Percentiles rank a stretch among this genome's conserved stretches.
Evolutionary conservation across 2,329 filamentous ascomycete species (phyloP).

Genomic region (Venturia effusa): DNA sequence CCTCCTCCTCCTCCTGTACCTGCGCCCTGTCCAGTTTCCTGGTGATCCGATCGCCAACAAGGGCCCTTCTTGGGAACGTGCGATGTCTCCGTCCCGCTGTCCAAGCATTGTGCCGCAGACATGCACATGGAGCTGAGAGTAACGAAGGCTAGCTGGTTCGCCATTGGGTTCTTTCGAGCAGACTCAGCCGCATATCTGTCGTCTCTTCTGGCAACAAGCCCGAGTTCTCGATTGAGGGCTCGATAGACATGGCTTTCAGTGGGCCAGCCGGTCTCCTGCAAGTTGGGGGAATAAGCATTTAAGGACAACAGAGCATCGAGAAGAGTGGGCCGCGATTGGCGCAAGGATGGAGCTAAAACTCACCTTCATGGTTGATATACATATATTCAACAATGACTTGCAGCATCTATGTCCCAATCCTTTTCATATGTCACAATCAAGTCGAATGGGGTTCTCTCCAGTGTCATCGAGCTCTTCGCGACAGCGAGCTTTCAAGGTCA

Average conservation of each 20-base stretch:
- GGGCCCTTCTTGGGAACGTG: too few species aligned
- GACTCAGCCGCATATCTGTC: too few species aligned
- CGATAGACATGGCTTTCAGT: too few species aligned
- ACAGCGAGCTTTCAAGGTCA: neutral
- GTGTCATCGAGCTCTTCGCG: neutral
- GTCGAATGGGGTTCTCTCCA: neutral
- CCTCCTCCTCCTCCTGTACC: neutral
- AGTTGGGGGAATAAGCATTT: neutral
- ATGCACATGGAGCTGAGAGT: too few species aligned
- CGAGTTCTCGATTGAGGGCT: too few species aligned
- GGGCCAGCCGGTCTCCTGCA: too few species aligned
- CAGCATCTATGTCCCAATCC: neutral
- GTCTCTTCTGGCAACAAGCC: too few species aligned
- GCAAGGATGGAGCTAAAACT: neutral
- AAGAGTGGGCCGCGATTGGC: neutral
- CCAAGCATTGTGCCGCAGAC: too few species aligned
- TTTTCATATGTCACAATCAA: neutral
- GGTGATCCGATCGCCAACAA: neutral
- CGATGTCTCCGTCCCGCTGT: too few species aligned
- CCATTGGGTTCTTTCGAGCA: too few species aligned
- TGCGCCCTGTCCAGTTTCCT: neutral
- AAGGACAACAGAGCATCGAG: neutral
- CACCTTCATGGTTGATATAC: neutral
- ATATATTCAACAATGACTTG: neutral
- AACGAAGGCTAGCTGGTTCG: too few species aligned